phyloP scores from a whole-genome alignment of 352 stramenopile genomes.

The Phytophthora pisi region DNA sequence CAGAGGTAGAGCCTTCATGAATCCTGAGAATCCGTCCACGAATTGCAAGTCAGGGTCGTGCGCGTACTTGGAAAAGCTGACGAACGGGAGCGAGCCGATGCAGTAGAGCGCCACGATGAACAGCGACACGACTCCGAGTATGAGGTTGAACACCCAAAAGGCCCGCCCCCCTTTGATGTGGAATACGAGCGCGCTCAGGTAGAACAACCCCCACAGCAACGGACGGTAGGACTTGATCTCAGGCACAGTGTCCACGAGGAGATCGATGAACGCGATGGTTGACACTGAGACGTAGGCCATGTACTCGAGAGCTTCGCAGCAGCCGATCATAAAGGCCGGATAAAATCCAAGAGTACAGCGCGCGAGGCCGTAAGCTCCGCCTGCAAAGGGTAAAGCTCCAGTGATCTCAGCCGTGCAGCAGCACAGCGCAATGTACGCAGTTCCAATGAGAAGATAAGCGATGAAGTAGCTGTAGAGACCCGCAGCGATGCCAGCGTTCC shows the following conservation, averaged over 20 bases:
- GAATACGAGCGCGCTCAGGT: conserved; percentile 38
- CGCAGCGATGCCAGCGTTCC: conserved; percentile 48
- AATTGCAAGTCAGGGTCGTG: conserved; percentile 18
- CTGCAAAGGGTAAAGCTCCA: conserved; percentile 48
- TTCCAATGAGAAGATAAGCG: conserved; percentile 41
- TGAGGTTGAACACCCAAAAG: conserved; percentile 55
- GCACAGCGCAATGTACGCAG: conserved; percentile 45
- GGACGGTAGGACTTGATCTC: conserved; percentile 25
- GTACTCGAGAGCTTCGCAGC: conserved; percentile 55
- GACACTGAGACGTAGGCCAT: conserved; percentile 50
- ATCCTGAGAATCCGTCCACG: conserved; percentile 29
- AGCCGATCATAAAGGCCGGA: conserved; percentile 53
- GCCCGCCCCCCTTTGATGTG: conserved; percentile 36
- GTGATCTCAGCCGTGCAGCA: conserved; percentile 57
- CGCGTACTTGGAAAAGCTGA: conserved; percentile 33
- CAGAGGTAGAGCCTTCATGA: conserved; percentile 43
- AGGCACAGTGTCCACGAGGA: conserved; percentile 34
- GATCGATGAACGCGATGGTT: conserved; percentile 37
- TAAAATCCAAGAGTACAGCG: conserved; percentile 52
- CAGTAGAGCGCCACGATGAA: conserved; percentile 47
- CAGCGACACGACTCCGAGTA: conserved; percentile 35
- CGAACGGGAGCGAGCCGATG: conserved; percentile 39
- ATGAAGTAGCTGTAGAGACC: conserved; percentile 52
- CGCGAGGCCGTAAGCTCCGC: conserved; percentile 47
- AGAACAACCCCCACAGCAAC: conserved; percentile 38